These are phyloP conservation scores for Simplicillium aogashimaense DNA, from an alignment of 2,329 filamentous ascomycete genomes.

Conservation along the genomic window DNA sequence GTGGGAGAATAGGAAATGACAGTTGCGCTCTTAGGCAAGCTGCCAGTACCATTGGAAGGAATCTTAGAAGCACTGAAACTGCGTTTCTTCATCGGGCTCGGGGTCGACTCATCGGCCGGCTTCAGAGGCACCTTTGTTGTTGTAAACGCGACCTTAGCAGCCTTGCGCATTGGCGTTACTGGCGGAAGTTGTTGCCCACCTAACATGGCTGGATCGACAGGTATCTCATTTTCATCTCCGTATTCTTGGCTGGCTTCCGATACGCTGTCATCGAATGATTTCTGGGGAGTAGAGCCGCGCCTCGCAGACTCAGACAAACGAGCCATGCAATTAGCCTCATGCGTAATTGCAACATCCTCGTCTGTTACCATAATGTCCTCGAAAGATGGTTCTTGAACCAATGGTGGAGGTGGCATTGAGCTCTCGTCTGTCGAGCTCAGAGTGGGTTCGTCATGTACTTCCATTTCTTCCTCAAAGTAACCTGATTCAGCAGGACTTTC, in stretches of 20 bases:
- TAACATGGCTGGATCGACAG: slow-evolving; percentile 38
- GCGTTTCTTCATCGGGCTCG: slow-evolving; percentile 36
- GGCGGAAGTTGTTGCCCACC: slow-evolving; percentile 21
- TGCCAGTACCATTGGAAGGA: slow-evolving; percentile 27
- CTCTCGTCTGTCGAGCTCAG: no score
- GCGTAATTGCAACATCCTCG: slow-evolving; percentile 47
- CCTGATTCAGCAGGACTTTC: no score
- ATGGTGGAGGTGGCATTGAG: no score
- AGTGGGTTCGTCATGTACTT: slow-evolving; percentile 10
- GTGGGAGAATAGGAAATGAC: slow-evolving; percentile 45
- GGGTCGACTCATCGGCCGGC: slow-evolving; percentile 49
- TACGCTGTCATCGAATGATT: slow-evolving; percentile 33
- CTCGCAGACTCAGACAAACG: slow-evolving; percentile 4
- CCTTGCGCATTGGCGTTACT: slow-evolving; percentile 44
- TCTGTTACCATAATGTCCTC: slow-evolving; percentile 38
- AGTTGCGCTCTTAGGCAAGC: slow-evolving; percentile 36
- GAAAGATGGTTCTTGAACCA: slow-evolving; percentile 18
- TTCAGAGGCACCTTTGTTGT: slow-evolving; percentile 71
- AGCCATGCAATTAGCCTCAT: slow-evolving; percentile 52
- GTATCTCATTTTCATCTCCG: slow-evolving; percentile 55
- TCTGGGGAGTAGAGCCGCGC: not conserved
- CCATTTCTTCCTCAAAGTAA: slow-evolving; percentile 52
- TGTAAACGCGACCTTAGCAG: slow-evolving; percentile 42
- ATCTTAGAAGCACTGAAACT: slow-evolving; percentile 41
- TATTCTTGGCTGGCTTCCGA: slow-evolving; percentile 58